Conservation (phyloP, 108 stramenopile genomes). For the Craspedostauros australis region DNA sequence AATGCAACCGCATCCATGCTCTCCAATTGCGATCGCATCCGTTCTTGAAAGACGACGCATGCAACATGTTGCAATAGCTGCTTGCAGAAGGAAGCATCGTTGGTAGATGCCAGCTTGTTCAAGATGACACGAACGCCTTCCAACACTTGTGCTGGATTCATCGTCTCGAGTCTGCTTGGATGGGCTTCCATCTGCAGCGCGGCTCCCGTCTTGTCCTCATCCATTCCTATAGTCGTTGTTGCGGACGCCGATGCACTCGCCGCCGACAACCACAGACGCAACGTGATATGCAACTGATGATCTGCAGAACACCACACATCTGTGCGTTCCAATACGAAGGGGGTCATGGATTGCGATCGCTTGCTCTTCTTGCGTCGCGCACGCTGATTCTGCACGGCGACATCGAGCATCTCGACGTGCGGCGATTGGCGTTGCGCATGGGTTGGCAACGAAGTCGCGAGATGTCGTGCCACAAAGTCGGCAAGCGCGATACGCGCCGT, state of each 20-base stretch:
- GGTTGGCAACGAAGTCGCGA: too few relatives aligned
- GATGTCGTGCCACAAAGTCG: conserved; percentile 25
- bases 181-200: conserved; percentile 12
- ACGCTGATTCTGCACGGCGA: conserved; percentile 14
- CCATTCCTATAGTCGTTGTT: conserved; percentile 1
- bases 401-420: conserved; percentile 35
- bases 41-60: conserved; percentile 52
- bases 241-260: conserved; percentile 5
- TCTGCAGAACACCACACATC: conserved; percentile 40
- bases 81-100: background rate
- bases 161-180: background rate
- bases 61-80: conserved; percentile 50
- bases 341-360: background rate
- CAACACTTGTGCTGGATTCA: too few relatives aligned
- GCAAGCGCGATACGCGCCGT: conserved; percentile 15
- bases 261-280: background rate
- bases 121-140: conserved; percentile 2
- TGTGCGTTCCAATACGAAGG: conserved; percentile 73
- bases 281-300: conserved; percentile 16
- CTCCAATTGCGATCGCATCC: conserved; percentile 34
- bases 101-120: background rate
- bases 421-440: background rate
- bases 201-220: background rate
- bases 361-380: conserved; percentile 8
- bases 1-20: conserved; percentile 63